phyloP scores from a whole-genome alignment of 106 monocot genomes.

The Hemerocallis citrina region DNA sequence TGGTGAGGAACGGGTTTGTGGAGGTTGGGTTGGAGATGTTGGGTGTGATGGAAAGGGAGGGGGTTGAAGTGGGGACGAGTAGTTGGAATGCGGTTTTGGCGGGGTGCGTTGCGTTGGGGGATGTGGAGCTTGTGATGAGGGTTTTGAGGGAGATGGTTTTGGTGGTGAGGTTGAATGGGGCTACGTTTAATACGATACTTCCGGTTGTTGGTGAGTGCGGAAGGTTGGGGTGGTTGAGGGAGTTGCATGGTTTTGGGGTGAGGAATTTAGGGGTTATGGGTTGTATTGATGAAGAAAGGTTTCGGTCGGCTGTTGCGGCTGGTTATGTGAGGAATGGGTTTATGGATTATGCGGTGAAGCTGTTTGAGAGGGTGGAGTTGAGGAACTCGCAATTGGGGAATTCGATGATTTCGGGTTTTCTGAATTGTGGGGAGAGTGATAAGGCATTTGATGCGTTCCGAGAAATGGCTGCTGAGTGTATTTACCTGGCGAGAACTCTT shows the following conservation, averaged over 20 bases:
- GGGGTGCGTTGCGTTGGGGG: background rate
- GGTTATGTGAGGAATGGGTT: background rate
- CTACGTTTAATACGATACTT: constrained; percentile 31
- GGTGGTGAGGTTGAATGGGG: background rate
- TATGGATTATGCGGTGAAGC: constrained; percentile 1
- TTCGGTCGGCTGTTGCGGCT: constrained; percentile 1
- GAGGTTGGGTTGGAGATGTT: constrained; percentile 33
- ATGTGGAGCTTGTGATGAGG: background rate
- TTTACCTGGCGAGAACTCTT: constrained; percentile 17
- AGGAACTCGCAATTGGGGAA: constrained; percentile 30
- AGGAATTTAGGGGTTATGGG: constrained; percentile 23
- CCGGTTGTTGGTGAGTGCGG: background rate
- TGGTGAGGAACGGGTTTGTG: constrained; percentile 28
- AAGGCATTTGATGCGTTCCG: constrained; percentile 47
- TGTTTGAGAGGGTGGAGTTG: constrained; percentile 15
- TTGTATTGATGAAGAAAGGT: constrained; percentile 6
- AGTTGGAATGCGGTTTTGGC: constrained; percentile 65
- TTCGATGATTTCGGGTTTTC: constrained; percentile 57
- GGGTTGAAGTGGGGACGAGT: constrained; percentile 1
- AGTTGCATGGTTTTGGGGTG: constrained; percentile 48
- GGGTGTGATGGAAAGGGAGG: constrained; percentile 7
- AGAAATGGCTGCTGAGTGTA: constrained; percentile 26
- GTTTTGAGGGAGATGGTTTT: background rate
- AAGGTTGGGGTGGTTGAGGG: constrained; percentile 16
- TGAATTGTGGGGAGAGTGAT: constrained; percentile 12